phyloP scores from a whole-genome alignment of 176 grass and related monocot genomes.

The Lolium multiflorum region DNA sequence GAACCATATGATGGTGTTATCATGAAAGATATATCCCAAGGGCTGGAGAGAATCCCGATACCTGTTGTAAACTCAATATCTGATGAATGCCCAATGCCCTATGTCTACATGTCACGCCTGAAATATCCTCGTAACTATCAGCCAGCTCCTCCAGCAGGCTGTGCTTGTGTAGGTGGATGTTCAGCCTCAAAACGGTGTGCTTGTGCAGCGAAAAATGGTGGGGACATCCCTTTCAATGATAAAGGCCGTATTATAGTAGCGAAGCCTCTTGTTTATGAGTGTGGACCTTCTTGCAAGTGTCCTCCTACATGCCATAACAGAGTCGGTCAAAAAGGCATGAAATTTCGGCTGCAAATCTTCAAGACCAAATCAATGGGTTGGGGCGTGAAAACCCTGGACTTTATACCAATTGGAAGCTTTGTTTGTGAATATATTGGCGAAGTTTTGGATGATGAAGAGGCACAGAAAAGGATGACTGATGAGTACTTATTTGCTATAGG shows the following conservation, averaged over 20 bases:
- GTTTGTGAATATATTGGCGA: slow-evolving; percentile 87
- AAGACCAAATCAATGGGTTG: slow-evolving; percentile 83
- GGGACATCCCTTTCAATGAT: slow-evolving; percentile 74
- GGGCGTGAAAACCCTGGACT: slow-evolving; percentile 68
- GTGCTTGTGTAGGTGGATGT: slow-evolving; percentile 67
- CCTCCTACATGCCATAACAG: slow-evolving; percentile 79
- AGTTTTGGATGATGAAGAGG: slow-evolving; percentile 71
- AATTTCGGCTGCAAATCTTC: slow-evolving; percentile 73
- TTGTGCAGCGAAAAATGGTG: slow-evolving; percentile 80
- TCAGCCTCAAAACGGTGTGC: slow-evolving; percentile 68
- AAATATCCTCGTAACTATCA: slow-evolving; percentile 46
- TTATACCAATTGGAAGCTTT: slow-evolving; percentile 80
- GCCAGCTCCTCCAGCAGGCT: slow-evolving; percentile 55
- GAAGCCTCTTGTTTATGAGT: slow-evolving; percentile 81
- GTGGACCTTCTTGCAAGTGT: slow-evolving; percentile 83
- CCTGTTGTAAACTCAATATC: slow-evolving; percentile 74
- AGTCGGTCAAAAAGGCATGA: slow-evolving; percentile 79
- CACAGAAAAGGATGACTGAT: slow-evolving; percentile 67
- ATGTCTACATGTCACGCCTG: slow-evolving; percentile 60
- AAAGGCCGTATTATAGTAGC: slow-evolving; percentile 67
- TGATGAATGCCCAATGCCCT: slow-evolving; percentile 58
- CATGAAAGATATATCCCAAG: slow-evolving; percentile 73
- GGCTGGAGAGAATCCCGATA: slow-evolving; percentile 74
- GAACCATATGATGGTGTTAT: slow-evolving; percentile 50
- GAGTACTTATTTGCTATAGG: slow-evolving; percentile 84